These are phyloP conservation scores for Blastocystis sp. DNA, from an alignment of 352 stramenopile genomes.

Conservation along the genomic window DNA sequence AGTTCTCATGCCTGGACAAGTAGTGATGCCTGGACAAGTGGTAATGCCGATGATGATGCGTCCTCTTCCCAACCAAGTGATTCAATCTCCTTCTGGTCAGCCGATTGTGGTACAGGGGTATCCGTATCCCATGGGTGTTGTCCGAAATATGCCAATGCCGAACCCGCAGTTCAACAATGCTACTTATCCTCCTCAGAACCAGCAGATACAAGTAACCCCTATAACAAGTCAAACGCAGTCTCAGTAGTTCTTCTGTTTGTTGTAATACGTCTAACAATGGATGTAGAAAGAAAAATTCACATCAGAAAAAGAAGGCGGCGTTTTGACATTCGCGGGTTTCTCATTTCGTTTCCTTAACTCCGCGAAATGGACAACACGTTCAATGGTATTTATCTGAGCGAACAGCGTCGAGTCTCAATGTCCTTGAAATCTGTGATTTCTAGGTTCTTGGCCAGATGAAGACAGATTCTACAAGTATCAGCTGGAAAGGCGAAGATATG, in stretches of 20 bases:
- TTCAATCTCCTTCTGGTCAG: not conserved
- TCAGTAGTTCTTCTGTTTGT: no score
- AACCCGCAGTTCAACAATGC: not conserved
- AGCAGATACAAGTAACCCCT: no score
- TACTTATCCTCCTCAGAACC: not conserved
- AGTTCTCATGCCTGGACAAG: not conserved
- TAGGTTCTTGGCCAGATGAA: conserved; percentile 60
- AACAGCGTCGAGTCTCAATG: not conserved
- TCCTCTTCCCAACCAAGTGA: not conserved
- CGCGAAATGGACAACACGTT: conserved; percentile 47
- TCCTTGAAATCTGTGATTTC: not conserved
- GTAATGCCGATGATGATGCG: not conserved
- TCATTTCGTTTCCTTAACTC: no score
- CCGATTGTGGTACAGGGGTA: not conserved
- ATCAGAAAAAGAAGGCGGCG: no score
- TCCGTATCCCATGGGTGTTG: not conserved
- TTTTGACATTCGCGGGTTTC: no score
- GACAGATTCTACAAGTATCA: conserved; percentile 23
- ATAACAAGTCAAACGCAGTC: no score
- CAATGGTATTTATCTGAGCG: conserved; percentile 30
- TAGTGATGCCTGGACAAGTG: not conserved
- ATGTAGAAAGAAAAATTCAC: no score
- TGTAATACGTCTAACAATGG: no score
- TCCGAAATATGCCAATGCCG: not conserved
- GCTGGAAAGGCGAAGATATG: conserved; percentile 45